phyloP scores from a whole-genome alignment of 169 alveolate species.

The Miamiensis avidus region DNA sequence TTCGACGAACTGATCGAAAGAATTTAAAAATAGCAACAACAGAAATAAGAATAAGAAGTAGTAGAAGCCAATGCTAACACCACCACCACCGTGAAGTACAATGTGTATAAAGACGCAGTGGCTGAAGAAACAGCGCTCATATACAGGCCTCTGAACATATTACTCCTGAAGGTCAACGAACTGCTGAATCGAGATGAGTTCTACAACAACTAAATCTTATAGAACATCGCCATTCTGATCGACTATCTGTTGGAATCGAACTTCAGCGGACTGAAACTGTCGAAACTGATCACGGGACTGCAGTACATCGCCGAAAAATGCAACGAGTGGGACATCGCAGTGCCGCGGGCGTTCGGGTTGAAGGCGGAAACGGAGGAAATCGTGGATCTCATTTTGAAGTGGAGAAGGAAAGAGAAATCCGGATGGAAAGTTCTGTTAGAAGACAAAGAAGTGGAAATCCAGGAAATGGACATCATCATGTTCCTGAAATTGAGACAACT shows the following conservation, averaged over 20 bases:
- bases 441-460: slow-evolving; percentile 57
- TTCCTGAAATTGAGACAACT: slow-evolving; percentile 23
- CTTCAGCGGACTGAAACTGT: slow-evolving; percentile 56
- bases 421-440: slow-evolving; percentile 76
- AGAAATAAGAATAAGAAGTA: neutral
- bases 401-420: slow-evolving; percentile 68
- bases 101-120: slow-evolving; percentile 74
- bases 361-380: slow-evolving; percentile 51
- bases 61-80: neutral
- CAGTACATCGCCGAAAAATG: slow-evolving; percentile 64
- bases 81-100: slow-evolving; percentile 12
- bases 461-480: slow-evolving; percentile 12
- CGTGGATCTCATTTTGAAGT: slow-evolving; percentile 66
- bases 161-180: neutral
- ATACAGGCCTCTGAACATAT: slow-evolving; percentile 61
- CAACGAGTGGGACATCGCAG: slow-evolving; percentile 76
- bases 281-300: slow-evolving; percentile 69
- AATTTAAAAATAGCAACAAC: no score
- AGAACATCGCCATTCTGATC: slow-evolving; percentile 24
- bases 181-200: slow-evolving; percentile 21
- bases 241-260: slow-evolving; percentile 43
- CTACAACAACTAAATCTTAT: slow-evolving; percentile 23
- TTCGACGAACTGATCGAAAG: neutral
- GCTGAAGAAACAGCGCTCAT: slow-evolving; percentile 60
- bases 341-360: slow-evolving; percentile 58